phyloP scores from a whole-genome alignment of 2,329 filamentous ascomycete species.

The Myriosclerotinia duriaeana region DNA sequence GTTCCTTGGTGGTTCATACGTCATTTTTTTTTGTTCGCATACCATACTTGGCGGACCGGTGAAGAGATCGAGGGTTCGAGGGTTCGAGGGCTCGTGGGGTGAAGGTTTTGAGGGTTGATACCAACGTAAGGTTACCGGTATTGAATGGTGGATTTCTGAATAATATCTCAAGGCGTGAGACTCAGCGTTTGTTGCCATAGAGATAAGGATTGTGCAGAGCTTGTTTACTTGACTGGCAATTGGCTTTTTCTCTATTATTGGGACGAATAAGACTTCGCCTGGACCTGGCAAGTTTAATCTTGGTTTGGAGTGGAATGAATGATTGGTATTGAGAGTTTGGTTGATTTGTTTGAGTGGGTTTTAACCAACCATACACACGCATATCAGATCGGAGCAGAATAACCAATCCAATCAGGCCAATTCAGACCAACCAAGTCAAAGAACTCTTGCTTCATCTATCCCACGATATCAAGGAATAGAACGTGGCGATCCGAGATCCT shows the following conservation, averaged over 20 bases:
- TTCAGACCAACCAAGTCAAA: background rate
- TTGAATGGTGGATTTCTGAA: background rate
- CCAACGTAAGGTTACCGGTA: background rate
- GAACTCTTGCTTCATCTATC: constrained; percentile 5
- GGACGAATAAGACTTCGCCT: background rate
- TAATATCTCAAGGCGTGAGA: background rate
- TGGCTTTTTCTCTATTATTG: background rate
- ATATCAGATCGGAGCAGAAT: constrained; percentile 5
- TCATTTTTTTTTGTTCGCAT: background rate
- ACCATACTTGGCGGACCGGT: background rate
- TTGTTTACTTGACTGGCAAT: background rate
- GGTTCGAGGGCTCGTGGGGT: background rate
- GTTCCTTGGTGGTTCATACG: background rate
- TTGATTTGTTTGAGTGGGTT: background rate
- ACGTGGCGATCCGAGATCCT: constrained; percentile 1
- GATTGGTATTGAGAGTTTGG: background rate
- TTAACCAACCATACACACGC: background rate
- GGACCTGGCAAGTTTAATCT: constrained; percentile 6
- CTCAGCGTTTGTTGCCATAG: background rate
- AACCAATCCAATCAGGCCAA: background rate
- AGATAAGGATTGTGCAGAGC: background rate
- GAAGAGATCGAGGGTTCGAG: too few relatives aligned
- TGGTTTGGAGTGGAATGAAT: constrained; percentile 5
- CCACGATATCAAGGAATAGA: constrained; percentile 20
- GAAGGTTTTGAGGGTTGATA: background rate